Percentiles rank a stretch among this genome's conserved stretches.
phyloP scores from a whole-genome alignment of 768 basidiomycete genomes.

The Boletellus ananas region DNA sequence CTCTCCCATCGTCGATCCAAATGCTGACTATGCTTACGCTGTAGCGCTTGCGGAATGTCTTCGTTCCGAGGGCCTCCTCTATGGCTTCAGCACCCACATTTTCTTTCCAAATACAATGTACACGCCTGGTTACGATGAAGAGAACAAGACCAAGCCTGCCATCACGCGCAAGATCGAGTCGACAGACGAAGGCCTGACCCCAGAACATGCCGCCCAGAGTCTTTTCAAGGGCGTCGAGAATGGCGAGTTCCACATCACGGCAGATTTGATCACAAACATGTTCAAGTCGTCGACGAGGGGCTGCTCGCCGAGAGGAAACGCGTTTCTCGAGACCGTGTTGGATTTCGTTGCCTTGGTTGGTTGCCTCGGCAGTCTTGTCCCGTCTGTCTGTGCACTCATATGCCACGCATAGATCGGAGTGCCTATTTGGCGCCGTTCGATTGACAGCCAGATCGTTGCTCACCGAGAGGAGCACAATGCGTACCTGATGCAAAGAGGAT shows the following conservation, averaged over 20 bases:
- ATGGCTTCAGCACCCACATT: slow-evolving; percentile 73
- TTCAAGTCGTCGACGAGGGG: slow-evolving; percentile 65
- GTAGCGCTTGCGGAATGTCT: slow-evolving; percentile 81
- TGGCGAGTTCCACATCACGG: slow-evolving; percentile 72
- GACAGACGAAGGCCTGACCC: slow-evolving; percentile 56
- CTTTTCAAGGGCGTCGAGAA: slow-evolving; percentile 68
- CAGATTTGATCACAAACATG: slow-evolving; percentile 61
- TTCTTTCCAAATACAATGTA: slow-evolving; percentile 82
- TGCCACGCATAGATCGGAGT: slow-evolving; percentile 38
- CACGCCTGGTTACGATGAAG: slow-evolving; percentile 70
- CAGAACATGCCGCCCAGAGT: slow-evolving; percentile 58
- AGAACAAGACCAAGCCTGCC: slow-evolving; percentile 73
- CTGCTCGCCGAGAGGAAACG: slow-evolving; percentile 56
- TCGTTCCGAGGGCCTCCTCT: slow-evolving; percentile 73
- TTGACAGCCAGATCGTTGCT: slow-evolving; percentile 44
- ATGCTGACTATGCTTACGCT: background rate
- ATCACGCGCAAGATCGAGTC: slow-evolving; percentile 76
- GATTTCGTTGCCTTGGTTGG: slow-evolving; percentile 47
- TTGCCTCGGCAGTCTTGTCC: slow-evolving; percentile 1
- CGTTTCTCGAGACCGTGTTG: slow-evolving; percentile 47
- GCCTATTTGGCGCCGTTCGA: slow-evolving; percentile 49
- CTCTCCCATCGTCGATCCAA: background rate
- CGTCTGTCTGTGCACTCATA: background rate
- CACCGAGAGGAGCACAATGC: slow-evolving; percentile 46
- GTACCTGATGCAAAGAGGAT: slow-evolving; percentile 43